Base-by-base conservation (phyloP, 2,329 filamentous ascomycete species). In the Xylaria sp. region DNA sequence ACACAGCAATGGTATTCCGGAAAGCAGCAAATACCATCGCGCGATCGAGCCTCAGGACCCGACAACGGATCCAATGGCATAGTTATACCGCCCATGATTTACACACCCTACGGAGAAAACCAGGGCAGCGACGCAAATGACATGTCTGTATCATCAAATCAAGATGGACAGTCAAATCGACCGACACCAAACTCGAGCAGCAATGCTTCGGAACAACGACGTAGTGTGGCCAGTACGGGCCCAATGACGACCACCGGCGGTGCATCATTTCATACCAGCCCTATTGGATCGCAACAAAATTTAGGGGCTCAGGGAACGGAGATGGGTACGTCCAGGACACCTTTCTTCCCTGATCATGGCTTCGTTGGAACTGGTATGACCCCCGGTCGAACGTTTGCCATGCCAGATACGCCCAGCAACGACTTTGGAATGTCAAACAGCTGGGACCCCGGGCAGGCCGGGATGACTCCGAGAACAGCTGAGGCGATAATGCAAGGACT, bases 111-210 rank as follows among this genome's bases (percentile, higher is more conserved):
- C 68, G 82, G 77, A 10, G 79, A 80, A 10, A 79, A 79, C 23
- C 84, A 84, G n/a, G 78, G 78, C 51, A 81, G 79, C 63, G 85
- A 83, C 18, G 80, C 80, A 25, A 85, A 84, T 61, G 85, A 86
- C 51, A 76, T 84, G 65, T 85, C 84, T 0, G 81, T 79, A 3
- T 88, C 87, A 0, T 83, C 86, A 2, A 86, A 87, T 20, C 74
- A 74, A n/a, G 82, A 81, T 25, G 82, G 81, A 7, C 80, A 80
- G 57, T 89, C 87, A 2, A 87, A 83, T 69, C 81, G 85, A n/a
- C 87, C 84, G 25, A 90, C 88, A 12, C 88, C 88, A 2, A 89
- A 87, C 73, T 90, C 88, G 3, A 88, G 85, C 74, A 81, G 80
- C 73, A 81, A 79, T 7, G 78, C 81, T 1, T 85, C 85, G 1